A percentile compares a stretch with the other conserved stretches of the same genome.
Conservation (phyloP, 192 early-diverging fungal genomes). For the Podila horticola region DNA sequence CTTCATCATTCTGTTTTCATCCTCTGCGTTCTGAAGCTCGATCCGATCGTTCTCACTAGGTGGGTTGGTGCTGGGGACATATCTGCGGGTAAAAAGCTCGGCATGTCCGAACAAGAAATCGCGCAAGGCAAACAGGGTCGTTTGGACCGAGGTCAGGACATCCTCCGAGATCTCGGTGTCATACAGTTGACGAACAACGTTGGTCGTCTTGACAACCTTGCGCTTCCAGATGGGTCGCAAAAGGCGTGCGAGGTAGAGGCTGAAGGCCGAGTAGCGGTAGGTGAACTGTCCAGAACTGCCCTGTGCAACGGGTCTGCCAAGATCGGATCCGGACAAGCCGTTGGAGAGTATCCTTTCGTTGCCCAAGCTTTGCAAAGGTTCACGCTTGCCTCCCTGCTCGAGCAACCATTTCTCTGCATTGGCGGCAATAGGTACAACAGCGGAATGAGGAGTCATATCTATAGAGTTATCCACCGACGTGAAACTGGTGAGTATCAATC, state of each 20-base stretch:
- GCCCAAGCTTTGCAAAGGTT: conserved; percentile 1
- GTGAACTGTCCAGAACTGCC: conserved; percentile 63
- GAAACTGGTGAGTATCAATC: not conserved
- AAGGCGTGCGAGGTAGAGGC: conserved; percentile 76
- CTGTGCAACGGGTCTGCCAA: conserved; percentile 48
- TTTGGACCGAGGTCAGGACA: conserved; percentile 43
- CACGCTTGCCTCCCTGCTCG: conserved; percentile 49
- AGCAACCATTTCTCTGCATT: conserved; percentile 40
- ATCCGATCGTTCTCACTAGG: conserved; percentile 47
- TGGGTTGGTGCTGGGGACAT: conserved; percentile 30
- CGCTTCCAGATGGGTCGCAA: conserved; percentile 81
- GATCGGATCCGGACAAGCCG: conserved; percentile 27
- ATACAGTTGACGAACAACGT: conserved; percentile 13
- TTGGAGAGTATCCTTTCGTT: conserved; percentile 19
- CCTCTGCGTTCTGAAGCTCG: conserved; percentile 50
- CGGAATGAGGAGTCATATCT: conserved; percentile 37
- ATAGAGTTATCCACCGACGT: not conserved
- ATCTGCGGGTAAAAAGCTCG: conserved; percentile 32
- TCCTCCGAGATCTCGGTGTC: conserved; percentile 41
- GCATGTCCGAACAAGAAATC: conserved; percentile 11
- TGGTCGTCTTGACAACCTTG: conserved; percentile 35
- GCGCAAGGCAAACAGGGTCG: conserved; percentile 32
- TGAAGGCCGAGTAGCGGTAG: conserved; percentile 80
- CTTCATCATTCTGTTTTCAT: conserved; percentile 68
- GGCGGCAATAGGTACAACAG: conserved; percentile 32